phyloP scores from a whole-genome alignment of 768 basidiomycete species.

The Mycena rosella region DNA sequence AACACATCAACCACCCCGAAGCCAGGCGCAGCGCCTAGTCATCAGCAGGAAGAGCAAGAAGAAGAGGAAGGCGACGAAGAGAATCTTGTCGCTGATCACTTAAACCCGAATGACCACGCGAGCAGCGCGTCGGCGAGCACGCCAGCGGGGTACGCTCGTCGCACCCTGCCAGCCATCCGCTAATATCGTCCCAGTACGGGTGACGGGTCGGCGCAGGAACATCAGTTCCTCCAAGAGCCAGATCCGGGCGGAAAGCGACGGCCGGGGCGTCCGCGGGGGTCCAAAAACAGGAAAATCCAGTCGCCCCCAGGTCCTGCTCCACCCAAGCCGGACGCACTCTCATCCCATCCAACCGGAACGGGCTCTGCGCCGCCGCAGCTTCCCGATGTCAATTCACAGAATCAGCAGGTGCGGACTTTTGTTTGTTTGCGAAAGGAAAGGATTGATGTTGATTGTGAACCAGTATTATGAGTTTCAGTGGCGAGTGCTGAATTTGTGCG shows the following conservation, averaged over 20 bases:
- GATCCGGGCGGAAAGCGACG: constrained; percentile 68
- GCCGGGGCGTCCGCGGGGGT: constrained; percentile 84
- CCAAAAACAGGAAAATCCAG: constrained; percentile 75
- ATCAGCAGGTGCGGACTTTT: constrained; percentile 25
- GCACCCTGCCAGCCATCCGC: background rate
- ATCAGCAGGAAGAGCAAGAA: constrained; percentile 66
- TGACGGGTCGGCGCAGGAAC: constrained; percentile 16
- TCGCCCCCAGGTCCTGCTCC: constrained; percentile 9
- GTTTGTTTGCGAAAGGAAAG: background rate
- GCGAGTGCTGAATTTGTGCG: constrained; percentile 84
- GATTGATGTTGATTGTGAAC: background rate
- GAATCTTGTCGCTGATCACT: constrained; percentile 77
- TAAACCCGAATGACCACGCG: constrained; percentile 59
- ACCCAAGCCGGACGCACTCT: constrained; percentile 23
- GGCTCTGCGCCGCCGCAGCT: constrained; percentile 53
- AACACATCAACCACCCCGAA: constrained; percentile 46
- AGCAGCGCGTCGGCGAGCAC: constrained; percentile 52
- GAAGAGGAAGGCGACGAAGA: constrained; percentile 85
- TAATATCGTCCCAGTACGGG: constrained; percentile 12
- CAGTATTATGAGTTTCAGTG: constrained; percentile 87
- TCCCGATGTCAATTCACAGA: constrained; percentile 49
- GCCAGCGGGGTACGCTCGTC: constrained; percentile 43
- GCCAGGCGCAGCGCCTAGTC: constrained; percentile 37
- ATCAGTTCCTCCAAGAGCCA: constrained; percentile 47
- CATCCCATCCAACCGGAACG: constrained; percentile 23